Base-by-base conservation (phyloP, 2,329 filamentous ascomycete genomes). In the Emergomyces pasteurianus region DNA sequence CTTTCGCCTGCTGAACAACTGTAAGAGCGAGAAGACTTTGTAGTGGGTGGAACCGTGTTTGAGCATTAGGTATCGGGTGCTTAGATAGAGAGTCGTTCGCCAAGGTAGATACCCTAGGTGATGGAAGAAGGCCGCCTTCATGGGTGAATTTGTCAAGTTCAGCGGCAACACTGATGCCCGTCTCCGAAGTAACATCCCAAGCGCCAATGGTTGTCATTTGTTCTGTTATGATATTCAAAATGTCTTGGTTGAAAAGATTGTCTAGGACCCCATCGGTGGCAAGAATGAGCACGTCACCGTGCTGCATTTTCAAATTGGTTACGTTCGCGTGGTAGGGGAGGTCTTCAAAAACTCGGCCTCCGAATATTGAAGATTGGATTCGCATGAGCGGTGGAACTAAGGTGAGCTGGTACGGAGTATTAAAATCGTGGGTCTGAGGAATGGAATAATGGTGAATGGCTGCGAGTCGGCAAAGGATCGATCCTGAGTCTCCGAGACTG, bases 231-330 rank as follows among this genome's bases (percentile, higher is more conserved):
- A 95, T 85, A 62, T 86, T 84, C 14, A 99, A 81, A 36, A 95
- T 87, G 66, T 99, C 91, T 70, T 95, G 89, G 68, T 91, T 88
- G 70, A 90, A 94, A 38, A 99, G 80, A 68, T 99, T 99, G 73
- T 99, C 94, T 83, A 94, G 94, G 4, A 97, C 88, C 3, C 94
- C 94, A 73, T 99, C 94, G 0, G 91, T 96, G 1, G 91, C 94
- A 66, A 99, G 88, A 21, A 99, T 77, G n/a, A 97, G 79, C 1
- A 99, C 87, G 71, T 99, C 94, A 23, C 94, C 94, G 73, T 97
- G 91, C 65, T 88, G 86, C 60, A 97, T 82, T 49, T 79, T 75
- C 72, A 95, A 86, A 62, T 85, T 85, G 18, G 87, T 87, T 34
- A 95, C 83, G 70, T 89, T 88, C 23, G 94, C 89, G 69, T 97